A percentile compares a stretch with the other conserved stretches of the same genome.
Conservation (phyloP, 345 rosid genomes). For the Pseudoturritis turrita region DNA sequence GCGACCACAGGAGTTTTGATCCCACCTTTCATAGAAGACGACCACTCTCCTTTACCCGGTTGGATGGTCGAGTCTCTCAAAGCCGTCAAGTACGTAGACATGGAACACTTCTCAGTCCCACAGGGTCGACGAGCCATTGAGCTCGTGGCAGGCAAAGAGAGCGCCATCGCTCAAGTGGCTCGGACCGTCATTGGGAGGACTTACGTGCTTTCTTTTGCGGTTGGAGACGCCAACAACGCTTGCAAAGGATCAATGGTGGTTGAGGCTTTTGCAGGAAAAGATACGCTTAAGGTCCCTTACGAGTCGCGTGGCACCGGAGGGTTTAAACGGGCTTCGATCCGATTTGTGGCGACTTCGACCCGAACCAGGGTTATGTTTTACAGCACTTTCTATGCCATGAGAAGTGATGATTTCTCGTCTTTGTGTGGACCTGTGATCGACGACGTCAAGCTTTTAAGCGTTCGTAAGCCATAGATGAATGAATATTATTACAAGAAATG, state of each 20-base stretch:
- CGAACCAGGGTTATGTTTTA: constrained; percentile 60
- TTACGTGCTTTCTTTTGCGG: constrained; percentile 54
- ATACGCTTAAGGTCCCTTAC: constrained; percentile 57
- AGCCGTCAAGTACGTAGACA: constrained; percentile 83
- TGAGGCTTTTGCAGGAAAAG: constrained; percentile 70
- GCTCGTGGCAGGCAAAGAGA: constrained; percentile 84
- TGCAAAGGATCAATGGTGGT: constrained; percentile 75
- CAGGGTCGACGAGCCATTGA: constrained; percentile 67
- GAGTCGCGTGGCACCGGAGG: constrained; percentile 71
- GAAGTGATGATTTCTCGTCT: constrained; percentile 67
- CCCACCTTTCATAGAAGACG: constrained; percentile 80
- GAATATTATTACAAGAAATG: background rate
- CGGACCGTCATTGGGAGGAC: constrained; percentile 50
- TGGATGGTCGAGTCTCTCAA: constrained; percentile 90
- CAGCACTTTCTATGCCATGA: constrained; percentile 74
- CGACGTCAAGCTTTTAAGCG: constrained; percentile 59
- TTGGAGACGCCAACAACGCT: constrained; percentile 71
- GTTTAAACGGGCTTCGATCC: constrained; percentile 51
- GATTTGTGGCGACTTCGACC: constrained; percentile 47
- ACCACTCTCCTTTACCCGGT: constrained; percentile 72
- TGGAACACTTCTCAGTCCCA: constrained; percentile 60
- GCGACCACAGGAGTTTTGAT: constrained; percentile 67
- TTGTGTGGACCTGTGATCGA: constrained; percentile 86
- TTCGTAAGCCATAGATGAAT: constrained; percentile 29
- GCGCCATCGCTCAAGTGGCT: constrained; percentile 69